A percentile compares a stretch with the other conserved stretches of the same genome.
Evolutionary conservation across 805 yeast species (phyloP).

Genomic region (Wickerhamiella musiphila): DNA sequence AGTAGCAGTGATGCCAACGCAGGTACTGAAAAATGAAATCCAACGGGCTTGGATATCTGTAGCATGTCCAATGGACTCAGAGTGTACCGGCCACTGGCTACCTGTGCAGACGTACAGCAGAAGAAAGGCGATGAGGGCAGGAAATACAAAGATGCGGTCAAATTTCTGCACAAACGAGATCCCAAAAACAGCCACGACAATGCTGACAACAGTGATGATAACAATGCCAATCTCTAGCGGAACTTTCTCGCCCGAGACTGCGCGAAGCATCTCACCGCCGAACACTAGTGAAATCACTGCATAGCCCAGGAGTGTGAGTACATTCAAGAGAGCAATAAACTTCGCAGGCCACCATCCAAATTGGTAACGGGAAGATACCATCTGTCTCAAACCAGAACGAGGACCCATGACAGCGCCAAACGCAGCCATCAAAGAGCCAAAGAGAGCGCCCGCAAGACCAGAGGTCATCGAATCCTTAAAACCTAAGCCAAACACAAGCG

Average conservation of each 20-base stretch:
- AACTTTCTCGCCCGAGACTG: conserved; percentile 45
- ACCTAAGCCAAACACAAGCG: conserved; percentile 51
- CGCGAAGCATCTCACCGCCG: conserved; percentile 67
- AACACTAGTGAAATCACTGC: conserved; percentile 77
- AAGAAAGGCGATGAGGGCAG: conserved; percentile 49
- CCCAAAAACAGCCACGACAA: conserved; percentile 60
- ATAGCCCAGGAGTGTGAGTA: conserved; percentile 80
- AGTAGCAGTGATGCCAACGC: conserved; percentile 66
- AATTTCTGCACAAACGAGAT: conserved; percentile 51
- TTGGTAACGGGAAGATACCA: conserved; percentile 63
- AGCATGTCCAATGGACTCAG: conserved; percentile 24
- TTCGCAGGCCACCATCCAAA: conserved; percentile 81
- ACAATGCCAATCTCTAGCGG: conserved; percentile 62
- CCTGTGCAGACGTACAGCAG: conserved; percentile 42
- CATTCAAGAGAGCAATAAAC: conserved; percentile 51
- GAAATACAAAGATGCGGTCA: conserved; percentile 50
- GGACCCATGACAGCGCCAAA: conserved; percentile 83
- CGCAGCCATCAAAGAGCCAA: conserved; percentile 67
- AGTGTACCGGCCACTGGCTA: conserved; percentile 16
- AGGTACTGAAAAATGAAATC: conserved; percentile 52
- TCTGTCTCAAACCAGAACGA: conserved; percentile 73
- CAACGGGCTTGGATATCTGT: conserved; percentile 45
- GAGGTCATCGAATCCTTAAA: conserved; percentile 43
- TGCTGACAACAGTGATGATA: conserved; percentile 45
- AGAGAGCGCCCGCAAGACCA: conserved; percentile 43